Base-by-base conservation (phyloP, 1,284 basidiomycete genomes). In the Naganishia sp. region DNA sequence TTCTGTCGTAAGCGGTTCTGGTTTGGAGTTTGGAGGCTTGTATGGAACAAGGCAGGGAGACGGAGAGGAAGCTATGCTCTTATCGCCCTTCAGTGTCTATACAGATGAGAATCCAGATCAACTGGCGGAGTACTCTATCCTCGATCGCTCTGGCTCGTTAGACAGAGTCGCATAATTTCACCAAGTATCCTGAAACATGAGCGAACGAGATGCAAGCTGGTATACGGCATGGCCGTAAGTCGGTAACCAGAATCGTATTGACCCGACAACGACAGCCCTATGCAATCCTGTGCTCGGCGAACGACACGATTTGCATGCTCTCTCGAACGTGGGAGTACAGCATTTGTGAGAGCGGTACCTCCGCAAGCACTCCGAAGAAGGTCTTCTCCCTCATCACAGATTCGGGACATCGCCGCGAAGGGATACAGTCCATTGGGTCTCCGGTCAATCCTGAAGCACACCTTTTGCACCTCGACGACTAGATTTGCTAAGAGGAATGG, bases 111-210 rank as follows among this genome's bases (percentile, higher is more conserved):
- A 39, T 39, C 35, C 7, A 13, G 13, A 39, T 13, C 10, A 39
- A 39, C 3, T 39, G 35, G 35, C 35, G 35, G 35, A 39, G 13
- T 18, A 47, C 45, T n/a, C n/a, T 35, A 21, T 39, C 6, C 53
- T 55, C 53, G 53, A 55, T 55, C 53, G 23, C 53, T 23, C 53
- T 41, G n/a, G 17, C 23, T 39, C 35, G 35, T 2, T 6, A 39
- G 35, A 47, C 31, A 41, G 35, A 39, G 41, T 55, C 53, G 53
- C 53, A 42, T 42, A 55, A 41, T 55, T 55, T 32, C 21, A 18
- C 18, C 35, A 15, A 55, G 10, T 32, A 32, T 31, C n/a, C 51
- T 55, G 53, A 55, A 55, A 55, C 53, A 55, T 55, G 35, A 55
- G 42, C 53, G 9, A 21, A 39, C 32, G 18, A 18, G 6, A 35